Percentiles rank a stretch among this genome's conserved stretches.
Evolutionary conservation across 1,284 basidiomycete species (phyloP).

Genomic region (Cutaneotrichosporon sp.): DNA sequence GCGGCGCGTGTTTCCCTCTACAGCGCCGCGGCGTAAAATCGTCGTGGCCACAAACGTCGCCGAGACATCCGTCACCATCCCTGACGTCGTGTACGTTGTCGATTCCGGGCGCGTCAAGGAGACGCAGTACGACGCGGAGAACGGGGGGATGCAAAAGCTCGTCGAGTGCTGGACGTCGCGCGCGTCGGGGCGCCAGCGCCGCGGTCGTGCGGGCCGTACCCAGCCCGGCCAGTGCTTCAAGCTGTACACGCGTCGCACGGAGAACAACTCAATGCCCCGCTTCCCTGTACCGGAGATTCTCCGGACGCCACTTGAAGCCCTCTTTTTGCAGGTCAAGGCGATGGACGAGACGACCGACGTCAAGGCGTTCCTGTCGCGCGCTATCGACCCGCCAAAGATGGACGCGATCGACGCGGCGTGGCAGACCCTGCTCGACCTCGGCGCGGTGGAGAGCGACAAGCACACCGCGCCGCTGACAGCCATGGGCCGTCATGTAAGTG

Average conservation of each 20-base stretch:
- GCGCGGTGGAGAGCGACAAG: constrained; percentile 65
- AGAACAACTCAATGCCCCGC: constrained; percentile 63
- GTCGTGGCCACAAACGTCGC: constrained; percentile 81
- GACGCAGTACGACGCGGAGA: constrained; percentile 71
- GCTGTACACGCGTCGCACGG: constrained; percentile 67
- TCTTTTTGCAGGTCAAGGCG: constrained; percentile 77
- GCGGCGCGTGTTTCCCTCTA: constrained; percentile 70
- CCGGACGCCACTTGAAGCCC: constrained; percentile 78
- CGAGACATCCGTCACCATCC: constrained; percentile 90
- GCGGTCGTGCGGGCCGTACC: constrained; percentile 86
- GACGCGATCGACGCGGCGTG: constrained; percentile 74
- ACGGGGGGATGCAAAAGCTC: constrained; percentile 63
- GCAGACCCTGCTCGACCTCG: constrained; percentile 67
- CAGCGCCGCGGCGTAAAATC: constrained; percentile 68
- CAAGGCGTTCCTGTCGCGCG: constrained; percentile 59
- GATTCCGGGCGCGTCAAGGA: constrained; percentile 87
- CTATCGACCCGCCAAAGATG: constrained; percentile 76
- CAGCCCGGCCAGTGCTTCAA: constrained; percentile 74
- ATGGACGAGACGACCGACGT: constrained; percentile 74
- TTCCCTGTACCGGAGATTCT: constrained; percentile 84
- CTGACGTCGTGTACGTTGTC: constrained; percentile 79
- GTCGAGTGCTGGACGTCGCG: constrained; percentile 64
- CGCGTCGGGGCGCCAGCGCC: constrained; percentile 75
- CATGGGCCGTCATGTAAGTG: constrained; percentile 67
- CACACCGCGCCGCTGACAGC: constrained; percentile 61